These are phyloP conservation scores for Talaromyces sp. DNA, from an alignment of 2,329 filamentous ascomycete genomes.

Conservation along the genomic window DNA sequence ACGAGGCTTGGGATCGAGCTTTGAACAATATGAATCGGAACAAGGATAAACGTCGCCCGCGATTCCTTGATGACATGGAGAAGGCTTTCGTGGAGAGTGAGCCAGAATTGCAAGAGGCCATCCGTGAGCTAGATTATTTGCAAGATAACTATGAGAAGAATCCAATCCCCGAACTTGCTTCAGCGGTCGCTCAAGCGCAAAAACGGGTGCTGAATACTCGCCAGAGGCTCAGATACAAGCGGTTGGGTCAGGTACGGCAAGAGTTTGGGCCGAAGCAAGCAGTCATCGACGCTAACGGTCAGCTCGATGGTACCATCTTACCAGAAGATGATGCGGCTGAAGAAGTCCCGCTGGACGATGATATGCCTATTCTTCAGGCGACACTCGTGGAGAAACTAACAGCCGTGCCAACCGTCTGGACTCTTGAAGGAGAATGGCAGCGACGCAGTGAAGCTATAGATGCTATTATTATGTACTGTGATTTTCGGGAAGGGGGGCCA, in stretches of 20 bases:
- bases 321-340: conserved; percentile 11
- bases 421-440: conserved; percentile 4
- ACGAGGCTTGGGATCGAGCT: conserved; percentile 17
- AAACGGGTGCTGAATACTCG: conserved; percentile 16
- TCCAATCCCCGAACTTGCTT: conserved; percentile 10
- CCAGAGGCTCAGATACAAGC: conserved; percentile 14
- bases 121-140: conserved; percentile 13
- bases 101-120: conserved; percentile 17
- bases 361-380: background rate
- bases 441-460: background rate
- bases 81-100: conserved; percentile 17
- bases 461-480: background rate
- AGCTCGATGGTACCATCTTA: conserved; percentile 14
- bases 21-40: conserved; percentile 14
- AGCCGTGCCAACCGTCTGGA: background rate
- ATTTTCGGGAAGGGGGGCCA: conserved; percentile 18
- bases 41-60: conserved; percentile 18
- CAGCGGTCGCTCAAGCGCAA: conserved; percentile 14
- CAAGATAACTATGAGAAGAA: conserved; percentile 6
- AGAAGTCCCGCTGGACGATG: background rate
- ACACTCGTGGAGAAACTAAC: background rate
- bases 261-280: conserved; percentile 19
- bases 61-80: conserved; percentile 18
- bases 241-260: conserved; percentile 9
- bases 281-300: conserved; percentile 18